Conservation (phyloP, 176 grass and related monocot species). For the Carex cristatella region DNA sequence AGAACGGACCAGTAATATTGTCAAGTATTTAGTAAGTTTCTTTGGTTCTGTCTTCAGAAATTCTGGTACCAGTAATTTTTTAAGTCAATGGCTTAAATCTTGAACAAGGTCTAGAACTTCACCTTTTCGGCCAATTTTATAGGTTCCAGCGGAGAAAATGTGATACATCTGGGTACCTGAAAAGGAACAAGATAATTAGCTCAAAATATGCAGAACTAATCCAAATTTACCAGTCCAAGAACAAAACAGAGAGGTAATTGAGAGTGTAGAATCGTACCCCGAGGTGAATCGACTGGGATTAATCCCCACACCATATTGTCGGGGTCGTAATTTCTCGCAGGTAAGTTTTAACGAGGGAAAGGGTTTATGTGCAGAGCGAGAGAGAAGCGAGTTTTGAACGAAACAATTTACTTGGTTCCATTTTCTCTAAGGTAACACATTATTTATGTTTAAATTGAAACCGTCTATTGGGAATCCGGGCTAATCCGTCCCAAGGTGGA, state of each 20-base stretch:
- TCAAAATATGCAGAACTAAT: conserved; percentile 1
- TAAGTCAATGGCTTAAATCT: not conserved
- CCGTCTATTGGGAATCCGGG: no score
- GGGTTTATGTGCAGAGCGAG: not conserved
- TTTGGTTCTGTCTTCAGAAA: not conserved
- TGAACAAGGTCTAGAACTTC: not conserved
- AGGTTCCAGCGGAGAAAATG: conserved; percentile 71
- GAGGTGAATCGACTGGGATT: conserved; percentile 46
- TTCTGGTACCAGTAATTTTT: not conserved
- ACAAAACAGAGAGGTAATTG: not conserved
- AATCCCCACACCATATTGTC: conserved; percentile 72
- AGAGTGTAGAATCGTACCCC: conserved; percentile 30
- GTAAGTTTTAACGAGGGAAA: not conserved
- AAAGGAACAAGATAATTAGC: not conserved
- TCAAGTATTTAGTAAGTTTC: not conserved
- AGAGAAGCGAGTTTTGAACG: not conserved
- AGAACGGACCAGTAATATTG: not conserved
- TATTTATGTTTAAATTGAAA: no score
- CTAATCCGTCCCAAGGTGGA: no score
- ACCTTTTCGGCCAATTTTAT: conserved; percentile 95
- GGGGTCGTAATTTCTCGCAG: not conserved
- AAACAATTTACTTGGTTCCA: not conserved
- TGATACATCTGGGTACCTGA: conserved; percentile 61
- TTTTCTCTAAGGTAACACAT: no score
- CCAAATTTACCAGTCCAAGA: not conserved